These are phyloP conservation scores for Penicillium lagena DNA, from an alignment of 495 filamentous ascomycete species.

Conservation along the genomic window DNA sequence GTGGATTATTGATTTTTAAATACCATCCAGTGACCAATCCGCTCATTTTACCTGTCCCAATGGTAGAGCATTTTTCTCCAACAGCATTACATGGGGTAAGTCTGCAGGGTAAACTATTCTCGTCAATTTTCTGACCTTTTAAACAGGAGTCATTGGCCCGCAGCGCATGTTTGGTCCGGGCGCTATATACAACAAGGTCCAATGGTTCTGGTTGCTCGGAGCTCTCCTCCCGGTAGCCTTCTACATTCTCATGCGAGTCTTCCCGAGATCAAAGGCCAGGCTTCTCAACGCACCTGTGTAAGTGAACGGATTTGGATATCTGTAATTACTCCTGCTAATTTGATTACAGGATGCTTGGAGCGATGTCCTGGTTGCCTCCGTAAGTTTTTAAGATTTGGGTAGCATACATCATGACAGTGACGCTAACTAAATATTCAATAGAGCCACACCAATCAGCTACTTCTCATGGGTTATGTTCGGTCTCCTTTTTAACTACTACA, in stretches of 20 bases:
- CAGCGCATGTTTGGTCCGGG: conserved; percentile 54
- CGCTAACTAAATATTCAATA: neutral
- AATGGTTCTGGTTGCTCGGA: conserved; percentile 51
- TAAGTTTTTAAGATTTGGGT: conserved; percentile 1
- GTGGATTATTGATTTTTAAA: too few species aligned
- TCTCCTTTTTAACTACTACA: conserved; percentile 50
- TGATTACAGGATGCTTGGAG: conserved; percentile 48
- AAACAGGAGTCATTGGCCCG: conserved; percentile 52
- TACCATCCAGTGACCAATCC: conserved; percentile 16
- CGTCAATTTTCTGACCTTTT: neutral
- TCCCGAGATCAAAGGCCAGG: conserved; percentile 38
- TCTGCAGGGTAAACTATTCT: neutral
- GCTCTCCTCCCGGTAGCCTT: conserved; percentile 44
- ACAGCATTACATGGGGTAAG: conserved; percentile 47
- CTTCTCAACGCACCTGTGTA: conserved; percentile 47
- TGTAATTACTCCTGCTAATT: neutral
- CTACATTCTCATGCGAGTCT: conserved; percentile 39
- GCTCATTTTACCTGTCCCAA: conserved; percentile 52
- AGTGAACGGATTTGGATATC: neutral
- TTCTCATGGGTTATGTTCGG: conserved; percentile 54
- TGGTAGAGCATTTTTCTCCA: conserved; percentile 54
- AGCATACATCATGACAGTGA: neutral
- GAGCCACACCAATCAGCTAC: conserved; percentile 52
- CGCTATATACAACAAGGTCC: conserved; percentile 49
- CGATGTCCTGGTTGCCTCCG: conserved; percentile 48